Evolutionary conservation across 495 filamentous ascomycete species (phyloP).

Genomic region (Pseudomonodictys pantanalensis): DNA sequence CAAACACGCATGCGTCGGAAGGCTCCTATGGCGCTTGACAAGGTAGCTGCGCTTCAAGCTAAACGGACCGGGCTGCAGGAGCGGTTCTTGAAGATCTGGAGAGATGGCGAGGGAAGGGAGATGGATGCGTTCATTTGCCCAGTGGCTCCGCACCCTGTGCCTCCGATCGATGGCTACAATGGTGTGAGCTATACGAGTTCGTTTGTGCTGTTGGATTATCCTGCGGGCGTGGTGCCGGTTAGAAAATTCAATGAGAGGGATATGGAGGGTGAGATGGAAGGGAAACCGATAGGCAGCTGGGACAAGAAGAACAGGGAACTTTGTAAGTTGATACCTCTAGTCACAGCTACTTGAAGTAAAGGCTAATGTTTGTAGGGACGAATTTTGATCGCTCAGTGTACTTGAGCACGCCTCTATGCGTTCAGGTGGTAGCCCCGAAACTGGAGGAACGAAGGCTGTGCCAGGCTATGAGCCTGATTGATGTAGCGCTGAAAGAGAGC

Average conservation of each 20-base stretch:
- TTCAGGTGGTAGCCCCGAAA: constrained; percentile 62
- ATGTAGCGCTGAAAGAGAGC: constrained; percentile 31
- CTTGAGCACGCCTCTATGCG: constrained; percentile 52
- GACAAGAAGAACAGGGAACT: constrained; percentile 60
- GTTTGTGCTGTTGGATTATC: constrained; percentile 61
- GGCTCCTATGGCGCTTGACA: constrained; percentile 42
- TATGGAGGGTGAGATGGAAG: constrained; percentile 48
- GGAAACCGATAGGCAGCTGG: constrained; percentile 51
- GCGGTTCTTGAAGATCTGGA: constrained; percentile 58
- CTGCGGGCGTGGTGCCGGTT: constrained; percentile 59
- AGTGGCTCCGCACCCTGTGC: constrained; percentile 50
- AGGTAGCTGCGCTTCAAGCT: constrained; percentile 52
- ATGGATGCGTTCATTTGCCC: constrained; percentile 44
- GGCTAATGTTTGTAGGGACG: constrained; percentile 33
- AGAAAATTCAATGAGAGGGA: constrained; percentile 50
- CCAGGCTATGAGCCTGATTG: constrained; percentile 53
- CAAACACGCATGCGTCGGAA: constrained; percentile 48
- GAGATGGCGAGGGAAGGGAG: constrained; percentile 29
- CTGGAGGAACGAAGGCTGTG: constrained; percentile 57
- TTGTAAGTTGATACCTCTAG: constrained; percentile 49
- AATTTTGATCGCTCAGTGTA: constrained; percentile 56
- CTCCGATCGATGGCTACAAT: constrained; percentile 62
- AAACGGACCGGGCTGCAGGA: constrained; percentile 50
- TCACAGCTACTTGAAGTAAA: too few species aligned
- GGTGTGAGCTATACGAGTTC: constrained; percentile 58